Evolutionary conservation across 495 filamentous ascomycete genomes (phyloP), one percentile per base, ranked within the genome.

Genomic region (Neurospora pannonica): DNA sequence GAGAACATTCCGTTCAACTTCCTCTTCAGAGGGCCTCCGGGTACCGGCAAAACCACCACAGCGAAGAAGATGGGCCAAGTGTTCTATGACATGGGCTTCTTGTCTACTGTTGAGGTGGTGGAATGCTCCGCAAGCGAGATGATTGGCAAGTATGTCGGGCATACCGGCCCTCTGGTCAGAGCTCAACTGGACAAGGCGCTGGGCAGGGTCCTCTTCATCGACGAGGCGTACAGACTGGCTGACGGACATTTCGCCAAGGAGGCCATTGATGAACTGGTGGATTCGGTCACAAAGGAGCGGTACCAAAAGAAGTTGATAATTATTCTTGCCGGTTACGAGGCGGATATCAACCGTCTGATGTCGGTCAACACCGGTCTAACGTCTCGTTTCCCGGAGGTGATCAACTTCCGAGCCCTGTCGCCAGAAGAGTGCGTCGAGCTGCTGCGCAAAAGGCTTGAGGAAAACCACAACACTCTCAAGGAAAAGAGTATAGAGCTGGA

Each of bases 1-100:
- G 75, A 80, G 9, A 75, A 75, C 39, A 81, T 82, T 8, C 83
- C 85, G 1, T 86, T 86, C 78, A 81, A 82, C 42, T 83, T 86
- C 60, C 76, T 86, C 0, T 86, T 86, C 71, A 76, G 81, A 2
- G 84, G 84, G 0, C 84, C 84, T 0, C 84, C 78, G 72, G 84
- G 92, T 1, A 93, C 92, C 4, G 92, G 92, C 15, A 95, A 95
- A 76, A 93, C 92, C 0, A 90, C 86, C 0, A 93, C 91, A 0
- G 92, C 92, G 0, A 81, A 85, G 71, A 91, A 87, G 75, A 92
- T 95, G 87, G 92, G 92, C 11, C 85, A 91, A 71, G 82, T 95
- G 0, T 94, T 88, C 77, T 93, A 92, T 75, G 89, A 93, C 76
- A 88, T 92, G 86, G 89, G 90, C 0, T 86, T 92, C 31, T 81